Base-by-base conservation (phyloP, 345 rosid genomes). In the Aquilaria yunnanensis region DNA sequence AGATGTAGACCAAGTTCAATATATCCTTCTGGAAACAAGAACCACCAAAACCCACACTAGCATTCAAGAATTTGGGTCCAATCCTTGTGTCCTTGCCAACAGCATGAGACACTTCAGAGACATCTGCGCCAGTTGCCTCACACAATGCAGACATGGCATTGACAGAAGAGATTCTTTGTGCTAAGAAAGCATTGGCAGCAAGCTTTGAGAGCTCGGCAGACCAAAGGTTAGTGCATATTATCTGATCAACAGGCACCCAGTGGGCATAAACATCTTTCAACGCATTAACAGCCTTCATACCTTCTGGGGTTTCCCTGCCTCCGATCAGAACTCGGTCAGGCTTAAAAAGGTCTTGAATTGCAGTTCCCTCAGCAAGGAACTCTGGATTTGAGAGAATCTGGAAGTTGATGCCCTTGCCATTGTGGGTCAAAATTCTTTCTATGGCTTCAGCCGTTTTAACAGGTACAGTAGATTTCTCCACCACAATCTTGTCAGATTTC, bases 331-430 rank as follows among this genome's bases (percentile, higher is more conserved):
- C 90, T n/a, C 87, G 74, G 60, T 86, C 93, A 0, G 87, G 90
- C 5, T 66, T 68, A 54, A 80, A 70, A 43, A 84, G 76, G 56
- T 86, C 90, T 5, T 50, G 54, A 57, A 84, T 75, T 11, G 87
- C 93, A 75, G 90, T 86, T 68, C 93, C 93, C 47, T 86, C 90
- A 13, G 93, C 89, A 56, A 86, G 87, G 79, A 86, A 86, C 54
- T 86, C 87, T 1, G 89, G 87, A 72, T 86, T 86, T 0, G 93
- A 86, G 14, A 86, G 79, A 53, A 86, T 84, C 82, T 82, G 87
- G 75, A 86, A 86, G 47, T 82, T 77, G 52, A 84, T 77, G 63
- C 93, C 93, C 67, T 75, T 82, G 73, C 84, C 76, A 66, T 86
- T 86, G 67, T 86, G 93, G 4, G 77, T 82, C 77, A 87, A 61